Base-by-base conservation (phyloP, 306 rosid species). In the Rubus parviflorus region DNA sequence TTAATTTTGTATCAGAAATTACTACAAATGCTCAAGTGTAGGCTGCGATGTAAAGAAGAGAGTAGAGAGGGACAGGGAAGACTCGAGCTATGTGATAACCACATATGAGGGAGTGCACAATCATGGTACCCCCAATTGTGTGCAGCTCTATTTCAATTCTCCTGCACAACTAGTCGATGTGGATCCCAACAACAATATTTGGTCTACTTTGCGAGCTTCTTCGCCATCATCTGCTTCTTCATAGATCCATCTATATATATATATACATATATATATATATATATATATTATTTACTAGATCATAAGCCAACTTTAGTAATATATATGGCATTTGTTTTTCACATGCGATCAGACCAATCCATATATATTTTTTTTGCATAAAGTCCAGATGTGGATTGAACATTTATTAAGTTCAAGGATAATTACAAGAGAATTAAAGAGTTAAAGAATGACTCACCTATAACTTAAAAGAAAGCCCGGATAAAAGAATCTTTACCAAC, bases 11-110 rank as follows among this genome's bases (percentile, higher is more conserved):
- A 15, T 62, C 87, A 91, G 97, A 86, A 94, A 94, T 78, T 94
- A 90, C 74, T 94, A 90, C 77, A 94, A 91, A 80, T 94, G 98
- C 79, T 85, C 92, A 72, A 86, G 82, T 74, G 92, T 76, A 74
- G 96, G 90, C 69, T 94, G 96, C 78, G 23, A 2, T 35, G 98
- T 91, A 80, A 91, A 94, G 89, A 94, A 91, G 85, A 90, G 90
- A 49, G 96, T 91, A 51, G 97, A 94, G 52, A 94, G 98, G 77
- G 98, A 91, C 22, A 80, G 85, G 57, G 84, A 91, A 5, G 97
- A 90, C 81, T 77, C 89, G 5, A 86, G 86, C 85, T 91, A 87
- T 81, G 98, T 91, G 76, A 83, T 94, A 71, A 91, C 98, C 19
- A 87, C 92, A 45, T 94, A 94, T 47, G 94, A 88, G 12, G 96